Base-by-base conservation (phyloP, 2,329 filamentous ascomycete species). In the Colletotrichum coccodes region DNA sequence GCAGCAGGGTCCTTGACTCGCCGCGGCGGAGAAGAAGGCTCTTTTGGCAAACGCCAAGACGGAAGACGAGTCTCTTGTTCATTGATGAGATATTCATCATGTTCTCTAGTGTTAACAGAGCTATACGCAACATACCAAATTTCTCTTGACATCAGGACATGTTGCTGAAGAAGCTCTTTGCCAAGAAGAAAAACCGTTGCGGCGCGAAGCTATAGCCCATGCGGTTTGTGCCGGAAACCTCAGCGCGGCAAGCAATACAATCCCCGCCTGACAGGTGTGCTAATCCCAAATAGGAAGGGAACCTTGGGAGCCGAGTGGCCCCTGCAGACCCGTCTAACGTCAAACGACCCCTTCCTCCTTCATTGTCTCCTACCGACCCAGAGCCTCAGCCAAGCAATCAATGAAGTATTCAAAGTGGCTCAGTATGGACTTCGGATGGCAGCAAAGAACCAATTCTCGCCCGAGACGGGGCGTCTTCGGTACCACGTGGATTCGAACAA, bases 1-100 rank as follows among this genome's bases (percentile, higher is more conserved):
- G n/a, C 14, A 26, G 54, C 61, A 65, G 54, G 61, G 49, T 26
- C 38, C 11, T 60, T 64, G 54, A 65, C 40, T 68, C 54, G 59
- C 38, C 5, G 14, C 62, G 3, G n/a, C 30, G 46, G 56, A 32
- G 40, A 14, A 30, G 18, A 14, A 30, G 2, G 21, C 18, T 30
- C 16, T 14, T 6, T 30, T 26, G 32, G 57, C 11, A n/a, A n/a
- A 53, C 23, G 26, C n/a, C 26, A 21, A 34, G 28, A 23, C 14
- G 21, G 8, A 16, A 18, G 3, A n/a, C 21, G 6, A 7, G n/a
- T 21, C 4, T n/a, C 28, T 7, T 9, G 12, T 14, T 18, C 12
- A 26, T 26, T 1, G 7, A 28, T 47, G 44, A 28, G 23, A 14
- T 28, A 4, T 18, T 30, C 16, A 8, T n/a, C 21, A 28, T n/a